These are phyloP conservation scores for Fusarium beomiforme DNA, from an alignment of 2,329 filamentous ascomycete species.

Conservation along the genomic window DNA sequence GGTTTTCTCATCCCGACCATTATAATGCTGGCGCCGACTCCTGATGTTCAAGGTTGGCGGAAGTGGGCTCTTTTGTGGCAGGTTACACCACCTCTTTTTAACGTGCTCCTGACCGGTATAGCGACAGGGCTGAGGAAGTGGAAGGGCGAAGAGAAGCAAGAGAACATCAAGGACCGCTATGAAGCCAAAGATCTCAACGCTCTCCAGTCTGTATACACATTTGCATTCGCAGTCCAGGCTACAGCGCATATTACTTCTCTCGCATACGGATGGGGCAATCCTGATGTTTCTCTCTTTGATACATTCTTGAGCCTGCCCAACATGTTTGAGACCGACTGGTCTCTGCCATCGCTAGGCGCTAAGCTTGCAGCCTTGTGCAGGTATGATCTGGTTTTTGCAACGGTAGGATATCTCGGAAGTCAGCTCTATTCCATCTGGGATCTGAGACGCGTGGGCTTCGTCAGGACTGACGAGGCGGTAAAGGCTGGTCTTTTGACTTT, in stretches of 20 bases:
- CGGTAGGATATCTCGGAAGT: background rate
- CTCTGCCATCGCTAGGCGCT: background rate
- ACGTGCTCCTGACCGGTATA: background rate
- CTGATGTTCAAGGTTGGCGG: background rate
- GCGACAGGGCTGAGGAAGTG: background rate
- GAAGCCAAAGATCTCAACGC: background rate
- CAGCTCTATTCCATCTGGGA: background rate
- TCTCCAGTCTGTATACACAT: background rate
- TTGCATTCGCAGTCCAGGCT: background rate
- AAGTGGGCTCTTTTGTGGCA: background rate
- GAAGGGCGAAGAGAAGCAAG: background rate
- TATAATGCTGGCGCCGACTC: background rate
- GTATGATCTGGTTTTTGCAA: background rate
- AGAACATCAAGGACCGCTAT: background rate
- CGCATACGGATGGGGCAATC: background rate
- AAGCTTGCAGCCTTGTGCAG: background rate
- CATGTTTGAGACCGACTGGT: background rate
- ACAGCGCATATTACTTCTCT: background rate
- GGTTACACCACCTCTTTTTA: background rate
- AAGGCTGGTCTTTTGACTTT: background rate
- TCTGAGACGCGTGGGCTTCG: background rate
- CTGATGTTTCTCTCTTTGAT: background rate
- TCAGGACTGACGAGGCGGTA: background rate
- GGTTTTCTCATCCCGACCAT: background rate
- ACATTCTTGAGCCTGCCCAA: background rate